phyloP scores from a whole-genome alignment of 768 basidiomycete species.

The Galerina marginata region DNA sequence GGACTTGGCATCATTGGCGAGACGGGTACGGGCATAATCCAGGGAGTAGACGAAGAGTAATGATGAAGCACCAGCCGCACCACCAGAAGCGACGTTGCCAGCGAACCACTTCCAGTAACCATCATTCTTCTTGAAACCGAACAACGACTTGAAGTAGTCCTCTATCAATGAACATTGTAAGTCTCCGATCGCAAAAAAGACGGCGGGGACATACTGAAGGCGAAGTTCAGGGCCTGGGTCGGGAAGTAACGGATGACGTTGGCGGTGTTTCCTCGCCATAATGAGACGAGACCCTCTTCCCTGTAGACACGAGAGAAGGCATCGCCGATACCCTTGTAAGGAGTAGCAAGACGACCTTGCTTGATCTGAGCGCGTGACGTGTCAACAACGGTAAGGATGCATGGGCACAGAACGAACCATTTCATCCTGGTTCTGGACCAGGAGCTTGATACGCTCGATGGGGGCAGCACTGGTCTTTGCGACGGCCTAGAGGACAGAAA shows the following conservation, averaged over 20 bases:
- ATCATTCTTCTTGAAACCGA: slow-evolving; percentile 97
- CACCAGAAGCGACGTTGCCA: slow-evolving; percentile 98
- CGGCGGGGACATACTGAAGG: slow-evolving; percentile 79
- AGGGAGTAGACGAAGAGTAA: slow-evolving; percentile 99
- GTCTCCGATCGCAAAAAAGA: not conserved
- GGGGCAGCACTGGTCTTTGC: slow-evolving; percentile 99
- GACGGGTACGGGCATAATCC: slow-evolving; percentile 99
- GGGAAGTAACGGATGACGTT: slow-evolving; percentile 99
- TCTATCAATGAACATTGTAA: slow-evolving; percentile 49
- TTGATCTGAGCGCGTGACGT: slow-evolving; percentile 77
- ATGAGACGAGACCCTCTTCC: slow-evolving; percentile 93
- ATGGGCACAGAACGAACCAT: slow-evolving; percentile 64
- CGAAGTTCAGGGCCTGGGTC: slow-evolving; percentile 99
- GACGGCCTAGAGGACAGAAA: slow-evolving; percentile 70
- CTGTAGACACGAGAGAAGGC: slow-evolving; percentile 91
- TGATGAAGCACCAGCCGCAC: slow-evolving; percentile 98
- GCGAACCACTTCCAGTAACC: slow-evolving; percentile 99
- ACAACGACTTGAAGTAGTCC: slow-evolving; percentile 99
- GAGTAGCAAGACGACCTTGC: slow-evolving; percentile 94
- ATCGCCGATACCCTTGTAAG: slow-evolving; percentile 96
- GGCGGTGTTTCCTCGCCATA: slow-evolving; percentile 99
- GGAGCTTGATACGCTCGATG: slow-evolving; percentile 99
- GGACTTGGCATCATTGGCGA: slow-evolving; percentile 97
- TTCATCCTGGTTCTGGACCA: slow-evolving; percentile 99
- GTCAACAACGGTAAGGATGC: slow-evolving; percentile 30